Base-by-base conservation (phyloP, 257 asterid species). In the Rauvolfia tetraphylla region DNA sequence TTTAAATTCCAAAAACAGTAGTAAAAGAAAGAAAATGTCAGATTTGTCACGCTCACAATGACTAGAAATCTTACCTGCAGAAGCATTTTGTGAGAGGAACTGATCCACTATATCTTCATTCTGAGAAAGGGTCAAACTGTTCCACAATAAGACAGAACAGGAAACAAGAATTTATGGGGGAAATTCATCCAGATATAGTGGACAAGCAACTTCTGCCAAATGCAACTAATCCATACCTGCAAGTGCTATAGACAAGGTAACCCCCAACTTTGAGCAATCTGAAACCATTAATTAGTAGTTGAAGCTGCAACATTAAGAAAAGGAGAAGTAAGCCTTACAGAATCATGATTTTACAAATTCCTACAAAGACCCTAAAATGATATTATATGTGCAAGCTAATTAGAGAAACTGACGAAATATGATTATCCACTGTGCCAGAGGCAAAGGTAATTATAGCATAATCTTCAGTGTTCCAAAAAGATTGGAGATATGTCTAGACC, bases 201-300 rank as follows among this genome's bases (percentile, higher is more conserved):
- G 39, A 48, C 39, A 23, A 58, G 53, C 39, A 68, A 74, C 46
- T 51, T 33, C 42, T 58, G 39, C 25, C 17, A 73, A 75, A 66
- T 69, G 72, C 63, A 51, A 74, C 13, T 71, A 74, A 68, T 48
- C 25, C 74, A 72, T 41, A 91, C 97, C 98, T 94, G 93, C 99
- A 92, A 73, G 98, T 95, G 91, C 99, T 95, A 80, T 95, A 95
- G 83, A 95, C 96, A 78, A 95, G 99, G 72, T 62, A 85, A 65
- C 99, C 98, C 29, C 93, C 96, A 61, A 75, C 91, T 89, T 87
- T 92, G 63, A 92, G 94, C 84, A 92, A 80, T 84, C 84, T 85
- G 86, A 92, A 95, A 75, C 99, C 99, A 80, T 91, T 92, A 65
- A 83, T 79, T 51, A 95, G 84, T 83, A 95, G 90, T 81, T 89